Conservation (phyloP, 2,329 filamentous ascomycete species). For the Elsinoe fawcettii region DNA sequence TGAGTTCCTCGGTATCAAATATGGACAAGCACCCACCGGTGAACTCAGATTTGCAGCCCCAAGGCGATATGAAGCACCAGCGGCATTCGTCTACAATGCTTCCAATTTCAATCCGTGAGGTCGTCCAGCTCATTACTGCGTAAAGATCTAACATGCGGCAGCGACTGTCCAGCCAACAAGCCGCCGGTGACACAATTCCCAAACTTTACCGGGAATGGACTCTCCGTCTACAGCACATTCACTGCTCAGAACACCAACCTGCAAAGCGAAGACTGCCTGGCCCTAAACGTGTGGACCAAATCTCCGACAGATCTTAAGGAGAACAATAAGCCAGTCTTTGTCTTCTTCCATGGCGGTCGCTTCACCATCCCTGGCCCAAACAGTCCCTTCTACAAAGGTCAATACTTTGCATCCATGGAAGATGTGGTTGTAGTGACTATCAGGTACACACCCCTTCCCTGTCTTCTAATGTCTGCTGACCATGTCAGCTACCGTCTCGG, state of each 20-base stretch:
- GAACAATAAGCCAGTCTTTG: slow-evolving; percentile 38
- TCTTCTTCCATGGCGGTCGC: slow-evolving; percentile 42
- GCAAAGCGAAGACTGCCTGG: slow-evolving; percentile 29
- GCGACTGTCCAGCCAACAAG: slow-evolving; percentile 19
- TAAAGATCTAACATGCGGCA: neutral
- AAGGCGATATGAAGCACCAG: neutral
- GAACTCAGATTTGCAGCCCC: slow-evolving; percentile 29
- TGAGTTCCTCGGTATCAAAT: slow-evolving; percentile 32
- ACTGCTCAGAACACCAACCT: slow-evolving; percentile 16
- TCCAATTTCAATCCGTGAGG: slow-evolving; percentile 15
- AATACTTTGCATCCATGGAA: slow-evolving; percentile 42
- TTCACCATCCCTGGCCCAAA: slow-evolving; percentile 36
- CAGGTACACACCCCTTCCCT: neutral
- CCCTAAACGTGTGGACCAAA: slow-evolving; percentile 34
- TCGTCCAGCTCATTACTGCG: neutral
- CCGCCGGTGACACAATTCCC: slow-evolving; percentile 21
- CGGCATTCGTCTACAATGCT: slow-evolving; percentile 11
- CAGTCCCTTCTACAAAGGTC: slow-evolving; percentile 41
- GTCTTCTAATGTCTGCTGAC: neutral
- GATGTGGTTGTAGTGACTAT: slow-evolving; percentile 52
- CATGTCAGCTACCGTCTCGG: slow-evolving; percentile 49
- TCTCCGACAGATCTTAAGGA: slow-evolving; percentile 26
- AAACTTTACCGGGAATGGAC: slow-evolving; percentile 23
- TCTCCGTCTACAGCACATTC: slow-evolving; percentile 20
- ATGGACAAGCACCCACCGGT: slow-evolving; percentile 30